Percentiles rank a stretch among this genome's conserved stretches.
Conservation (phyloP, 73 alveolate genomes). For the Paramecium sexaurelia region DNA sequence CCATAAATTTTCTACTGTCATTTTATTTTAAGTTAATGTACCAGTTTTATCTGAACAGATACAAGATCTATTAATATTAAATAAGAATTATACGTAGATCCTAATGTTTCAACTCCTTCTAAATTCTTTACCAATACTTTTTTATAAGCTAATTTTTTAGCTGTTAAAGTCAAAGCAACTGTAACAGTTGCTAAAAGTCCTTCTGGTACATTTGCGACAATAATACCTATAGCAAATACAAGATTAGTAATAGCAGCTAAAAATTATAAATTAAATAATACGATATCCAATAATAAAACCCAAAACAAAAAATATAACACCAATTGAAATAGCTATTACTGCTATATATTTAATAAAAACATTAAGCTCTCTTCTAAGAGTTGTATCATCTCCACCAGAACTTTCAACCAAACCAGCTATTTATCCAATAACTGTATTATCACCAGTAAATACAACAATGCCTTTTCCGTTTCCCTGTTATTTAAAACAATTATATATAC, state of each 20-base stretch:
- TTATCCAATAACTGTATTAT: constrained; percentile 72
- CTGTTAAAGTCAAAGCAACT: constrained; percentile 91
- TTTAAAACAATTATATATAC: neutral
- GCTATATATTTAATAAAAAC: constrained; percentile 74
- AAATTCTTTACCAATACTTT: constrained; percentile 78
- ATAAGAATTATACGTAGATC: constrained; percentile 68
- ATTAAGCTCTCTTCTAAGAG: constrained; percentile 74
- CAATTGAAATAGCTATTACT: constrained; percentile 70
- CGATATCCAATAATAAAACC: constrained; percentile 76
- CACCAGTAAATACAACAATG: constrained; percentile 60
- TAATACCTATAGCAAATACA: constrained; percentile 80
- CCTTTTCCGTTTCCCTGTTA: constrained; percentile 68
- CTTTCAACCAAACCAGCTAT: constrained; percentile 73
- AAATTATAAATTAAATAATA: neutral
- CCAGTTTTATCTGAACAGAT: constrained; percentile 81
- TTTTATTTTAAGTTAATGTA: constrained; percentile 73
- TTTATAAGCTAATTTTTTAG: constrained; percentile 84
- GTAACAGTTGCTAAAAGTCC: constrained; percentile 88
- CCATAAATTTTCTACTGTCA: constrained; percentile 74
- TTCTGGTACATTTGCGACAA: constrained; percentile 81
- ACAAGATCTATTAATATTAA: neutral
- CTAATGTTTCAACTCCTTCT: constrained; percentile 85
- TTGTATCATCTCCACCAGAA: constrained; percentile 74
- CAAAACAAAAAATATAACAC: constrained; percentile 74
- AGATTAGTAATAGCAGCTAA: constrained; percentile 76